Evolutionary conservation across 306 rosid species (phyloP).

Genomic region (Cucurbita moschata): DNA sequence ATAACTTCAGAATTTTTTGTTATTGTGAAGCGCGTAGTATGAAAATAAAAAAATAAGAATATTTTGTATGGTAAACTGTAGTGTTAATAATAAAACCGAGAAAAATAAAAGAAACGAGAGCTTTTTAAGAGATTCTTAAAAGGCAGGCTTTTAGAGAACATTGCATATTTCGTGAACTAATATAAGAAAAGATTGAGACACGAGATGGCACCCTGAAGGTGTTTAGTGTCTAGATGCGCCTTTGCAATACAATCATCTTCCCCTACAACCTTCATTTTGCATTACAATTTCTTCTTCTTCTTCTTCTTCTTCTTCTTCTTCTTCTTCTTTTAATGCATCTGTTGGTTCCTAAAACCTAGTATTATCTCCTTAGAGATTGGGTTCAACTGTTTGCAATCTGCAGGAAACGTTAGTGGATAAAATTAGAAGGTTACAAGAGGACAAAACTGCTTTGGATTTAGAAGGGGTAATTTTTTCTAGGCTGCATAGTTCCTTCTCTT

Average conservation of each 20-base stretch:
- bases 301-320: neutral
- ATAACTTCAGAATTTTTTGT: neutral
- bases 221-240: neutral
- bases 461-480: constrained; percentile 19
- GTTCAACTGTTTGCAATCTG: constrained; percentile 7
- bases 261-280: neutral
- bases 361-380: neutral
- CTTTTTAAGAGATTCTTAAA: neutral
- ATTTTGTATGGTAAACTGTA: neutral
- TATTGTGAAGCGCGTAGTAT: neutral
- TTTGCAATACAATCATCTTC: neutral
- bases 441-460: constrained; percentile 25
- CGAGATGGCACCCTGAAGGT: neutral
- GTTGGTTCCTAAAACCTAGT: neutral
- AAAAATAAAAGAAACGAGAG: neutral
- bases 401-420: constrained; percentile 28
- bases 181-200: neutral
- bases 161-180: neutral
- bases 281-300: neutral
- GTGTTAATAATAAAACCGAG: neutral
- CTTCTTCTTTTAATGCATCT: neutral
- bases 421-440: constrained; percentile 27
- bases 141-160: neutral
- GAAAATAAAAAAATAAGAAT: neutral
- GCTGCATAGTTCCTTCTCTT: constrained; percentile 5